Conservation (phyloP, 2,329 filamentous ascomycete species). For the Alternaria angustiovoidea region DNA sequence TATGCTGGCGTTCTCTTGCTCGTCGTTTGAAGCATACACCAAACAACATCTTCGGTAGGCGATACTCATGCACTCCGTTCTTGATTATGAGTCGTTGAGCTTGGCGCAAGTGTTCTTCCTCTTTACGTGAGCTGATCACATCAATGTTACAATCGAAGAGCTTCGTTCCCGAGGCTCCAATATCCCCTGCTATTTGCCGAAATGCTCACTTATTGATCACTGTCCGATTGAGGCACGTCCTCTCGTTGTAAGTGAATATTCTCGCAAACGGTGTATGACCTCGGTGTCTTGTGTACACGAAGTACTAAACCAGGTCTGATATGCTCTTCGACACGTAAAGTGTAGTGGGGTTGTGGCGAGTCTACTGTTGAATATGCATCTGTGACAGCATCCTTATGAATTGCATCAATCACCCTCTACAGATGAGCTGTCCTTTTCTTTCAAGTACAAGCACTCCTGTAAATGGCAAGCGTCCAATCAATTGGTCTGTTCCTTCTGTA, state of each 20-base stretch:
- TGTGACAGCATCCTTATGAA: neutral
- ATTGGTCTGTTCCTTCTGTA: neutral
- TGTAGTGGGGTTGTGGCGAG: neutral
- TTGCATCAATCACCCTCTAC: neutral
- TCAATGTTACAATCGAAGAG: too few relatives aligned
- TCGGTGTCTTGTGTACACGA: neutral
- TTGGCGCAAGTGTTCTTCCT: too few relatives aligned
- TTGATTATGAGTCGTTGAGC: too few relatives aligned
- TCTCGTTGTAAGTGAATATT: neutral
- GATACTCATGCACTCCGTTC: too few relatives aligned
- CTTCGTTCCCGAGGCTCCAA: too few relatives aligned
- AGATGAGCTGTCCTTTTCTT: neutral
- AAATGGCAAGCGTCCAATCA: too few relatives aligned
- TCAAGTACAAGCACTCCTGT: neutral
- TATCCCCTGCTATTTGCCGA: too few relatives aligned
- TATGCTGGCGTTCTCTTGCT: neutral
- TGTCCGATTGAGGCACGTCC: too few relatives aligned
- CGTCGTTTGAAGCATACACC: neutral
- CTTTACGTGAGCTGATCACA: too few relatives aligned
- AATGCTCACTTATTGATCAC: too few relatives aligned
- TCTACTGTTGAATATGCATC: neutral
- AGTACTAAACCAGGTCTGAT: neutral
- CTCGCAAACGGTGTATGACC: neutral
- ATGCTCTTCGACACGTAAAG: neutral
- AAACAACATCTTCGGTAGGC: neutral